phyloP scores from a whole-genome alignment of 2,329 filamentous ascomycete genomes.

The Aspergillus chevalieri region DNA sequence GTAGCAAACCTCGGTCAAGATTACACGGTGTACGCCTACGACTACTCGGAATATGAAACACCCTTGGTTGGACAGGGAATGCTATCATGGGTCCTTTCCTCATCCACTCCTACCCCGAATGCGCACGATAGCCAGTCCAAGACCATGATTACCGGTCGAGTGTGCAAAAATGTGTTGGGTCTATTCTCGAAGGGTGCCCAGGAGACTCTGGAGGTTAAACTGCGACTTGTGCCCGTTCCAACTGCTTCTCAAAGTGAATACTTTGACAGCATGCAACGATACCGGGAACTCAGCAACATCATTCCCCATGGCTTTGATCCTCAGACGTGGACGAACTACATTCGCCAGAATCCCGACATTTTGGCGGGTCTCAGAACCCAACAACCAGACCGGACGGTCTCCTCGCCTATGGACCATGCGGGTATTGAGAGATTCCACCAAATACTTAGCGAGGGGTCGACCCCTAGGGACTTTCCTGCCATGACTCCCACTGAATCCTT shows the following conservation, averaged over 20 bases:
- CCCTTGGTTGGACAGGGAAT: conserved; percentile 93
- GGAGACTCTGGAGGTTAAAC: conserved; percentile 87
- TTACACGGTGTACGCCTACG: conserved; percentile 94
- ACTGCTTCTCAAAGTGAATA: conserved; percentile 58
- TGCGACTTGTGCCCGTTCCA: conserved; percentile 74
- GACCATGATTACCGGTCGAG: conserved; percentile 72
- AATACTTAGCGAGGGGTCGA: conserved; percentile 40
- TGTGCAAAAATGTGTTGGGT: conserved; percentile 78
- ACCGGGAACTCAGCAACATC: conserved; percentile 53
- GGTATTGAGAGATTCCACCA: conserved; percentile 42
- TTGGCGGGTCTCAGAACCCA: conserved; percentile 21
- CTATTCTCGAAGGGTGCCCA: conserved; percentile 73
- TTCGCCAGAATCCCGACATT: conserved; percentile 61
- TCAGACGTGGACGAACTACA: conserved; percentile 70
- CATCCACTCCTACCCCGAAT: conserved; percentile 51
- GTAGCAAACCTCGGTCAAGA: conserved; percentile 66
- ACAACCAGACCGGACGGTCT: conserved; percentile 15
- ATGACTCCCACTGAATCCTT: conserved; percentile 23
- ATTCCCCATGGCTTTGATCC: conserved; percentile 60
- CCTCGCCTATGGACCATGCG: conserved; percentile 34
- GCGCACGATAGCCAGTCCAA: conserved; percentile 56
- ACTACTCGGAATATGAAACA: conserved; percentile 91
- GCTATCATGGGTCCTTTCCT: conserved; percentile 73
- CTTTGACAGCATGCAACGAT: conserved; percentile 55
- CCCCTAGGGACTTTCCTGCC: conserved; percentile 34